Percentiles rank a stretch among this genome's conserved stretches.
phyloP scores from a whole-genome alignment of 306 rosid genomes.

The peach (Prunus persica) region DNA sequence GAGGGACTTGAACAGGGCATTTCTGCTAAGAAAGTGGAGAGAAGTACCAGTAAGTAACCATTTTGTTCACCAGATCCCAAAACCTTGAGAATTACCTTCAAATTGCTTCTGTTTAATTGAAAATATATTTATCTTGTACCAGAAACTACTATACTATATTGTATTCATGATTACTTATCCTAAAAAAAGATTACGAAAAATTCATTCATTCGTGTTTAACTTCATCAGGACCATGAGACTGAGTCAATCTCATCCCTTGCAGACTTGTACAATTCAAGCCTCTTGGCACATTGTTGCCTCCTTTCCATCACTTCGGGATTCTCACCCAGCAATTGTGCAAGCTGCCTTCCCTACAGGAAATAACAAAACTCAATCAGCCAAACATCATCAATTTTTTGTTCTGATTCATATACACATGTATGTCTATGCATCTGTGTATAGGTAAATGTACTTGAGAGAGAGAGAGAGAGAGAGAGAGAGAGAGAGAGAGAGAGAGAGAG shows the following conservation, averaged over 20 bases:
- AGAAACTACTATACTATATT: background rate
- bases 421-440: background rate
- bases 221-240: slow-evolving; percentile 43
- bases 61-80: background rate
- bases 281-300: slow-evolving; percentile 44
- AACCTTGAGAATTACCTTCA: background rate
- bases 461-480: background rate
- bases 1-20: no score
- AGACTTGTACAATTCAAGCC: slow-evolving; percentile 49
- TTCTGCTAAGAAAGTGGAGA: no score
- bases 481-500: background rate
- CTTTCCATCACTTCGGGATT: slow-evolving; percentile 39
- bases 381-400: background rate
- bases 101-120: background rate
- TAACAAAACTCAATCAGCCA: slow-evolving; percentile 2
- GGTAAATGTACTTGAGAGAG: background rate
- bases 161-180: background rate
- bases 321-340: slow-evolving; percentile 40
- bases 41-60: no score
- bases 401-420: background rate
- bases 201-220: background rate
- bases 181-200: background rate
- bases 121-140: background rate
- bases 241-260: slow-evolving; percentile 57
- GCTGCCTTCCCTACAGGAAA: slow-evolving; percentile 33